Conservation (phyloP, 345 rosid species). For the Lumnitzera littorea region DNA sequence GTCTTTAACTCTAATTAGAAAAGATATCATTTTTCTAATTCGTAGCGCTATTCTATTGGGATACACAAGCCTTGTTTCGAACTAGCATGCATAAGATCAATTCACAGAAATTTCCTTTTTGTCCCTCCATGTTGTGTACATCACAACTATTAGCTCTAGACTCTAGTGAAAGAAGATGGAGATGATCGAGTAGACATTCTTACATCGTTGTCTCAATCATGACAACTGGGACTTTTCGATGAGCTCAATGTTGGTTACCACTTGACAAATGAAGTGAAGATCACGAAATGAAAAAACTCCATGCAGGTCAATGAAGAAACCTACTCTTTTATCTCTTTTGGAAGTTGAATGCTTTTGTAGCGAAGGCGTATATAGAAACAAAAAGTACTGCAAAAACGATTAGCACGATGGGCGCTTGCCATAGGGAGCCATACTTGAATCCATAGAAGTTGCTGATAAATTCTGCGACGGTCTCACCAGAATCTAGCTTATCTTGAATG, state of each 20-base stretch:
- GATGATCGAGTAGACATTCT: no score
- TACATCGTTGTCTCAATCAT: not conserved
- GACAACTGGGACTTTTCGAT: not conserved
- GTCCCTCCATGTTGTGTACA: no score
- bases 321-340: conserved; percentile 26
- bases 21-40: no score
- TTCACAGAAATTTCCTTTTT: no score
- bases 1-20: no score
- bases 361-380: conserved; percentile 17
- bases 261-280: not conserved
- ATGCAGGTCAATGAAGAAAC: no score
- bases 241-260: not conserved
- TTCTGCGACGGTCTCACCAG: conserved; percentile 34
- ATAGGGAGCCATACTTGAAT: conserved; percentile 28
- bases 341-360: conserved; percentile 32
- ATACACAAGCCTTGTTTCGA: no score
- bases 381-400: conserved; percentile 24
- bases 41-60: no score
- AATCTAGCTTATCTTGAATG: conserved; percentile 21
- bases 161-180: no score
- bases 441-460: conserved; percentile 34
- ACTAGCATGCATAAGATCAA: no score
- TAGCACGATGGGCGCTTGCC: conserved; percentile 24
- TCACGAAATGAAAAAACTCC: no score
- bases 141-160: no score